A percentile compares a stretch with the other conserved stretches of the same genome.
Evolutionary conservation across 495 filamentous ascomycete species (phyloP).

Genomic region (Xylaria palmicola): DNA sequence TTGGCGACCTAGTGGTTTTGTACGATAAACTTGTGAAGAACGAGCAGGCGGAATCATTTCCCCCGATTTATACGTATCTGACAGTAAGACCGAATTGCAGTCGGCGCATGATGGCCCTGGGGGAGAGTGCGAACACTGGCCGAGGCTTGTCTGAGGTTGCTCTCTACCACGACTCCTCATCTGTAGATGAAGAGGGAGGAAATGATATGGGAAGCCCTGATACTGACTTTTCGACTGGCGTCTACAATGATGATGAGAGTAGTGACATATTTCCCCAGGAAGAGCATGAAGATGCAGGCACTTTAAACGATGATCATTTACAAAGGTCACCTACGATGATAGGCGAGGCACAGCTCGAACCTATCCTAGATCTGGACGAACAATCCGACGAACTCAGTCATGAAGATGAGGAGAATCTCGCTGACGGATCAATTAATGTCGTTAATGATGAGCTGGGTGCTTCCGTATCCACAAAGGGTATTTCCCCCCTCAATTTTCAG

Average conservation of each 20-base stretch:
- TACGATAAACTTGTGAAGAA: conserved; percentile 41
- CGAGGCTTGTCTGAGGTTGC: conserved; percentile 32
- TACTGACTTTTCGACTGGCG: conserved; percentile 13
- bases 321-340: not conserved
- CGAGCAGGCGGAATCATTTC: conserved; percentile 23
- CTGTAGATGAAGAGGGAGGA: conserved; percentile 14
- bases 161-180: conserved; percentile 26
- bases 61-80: conserved; percentile 30
- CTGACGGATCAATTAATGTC: conserved; percentile 30
- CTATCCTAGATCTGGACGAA: not conserved
- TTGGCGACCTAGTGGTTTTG: conserved; percentile 33
- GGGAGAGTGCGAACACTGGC: conserved; percentile 30
- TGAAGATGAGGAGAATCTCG: conserved; percentile 24
- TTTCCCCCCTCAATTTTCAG: conserved; percentile 11
- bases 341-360: not conserved
- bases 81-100: conserved; percentile 32
- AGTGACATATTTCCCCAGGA: conserved; percentile 22
- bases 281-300: conserved; percentile 13
- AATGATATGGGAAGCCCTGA: conserved; percentile 10
- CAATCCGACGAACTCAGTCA: conserved; percentile 1
- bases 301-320: not conserved
- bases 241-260: conserved; percentile 54
- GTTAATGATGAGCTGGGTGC: conserved; percentile 32
- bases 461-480: conserved; percentile 28
- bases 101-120: conserved; percentile 31